A percentile compares a stretch with the other conserved stretches of the same genome.
Conservation (phyloP, 345 rosid species). For the Leavenworthia alabamica region DNA sequence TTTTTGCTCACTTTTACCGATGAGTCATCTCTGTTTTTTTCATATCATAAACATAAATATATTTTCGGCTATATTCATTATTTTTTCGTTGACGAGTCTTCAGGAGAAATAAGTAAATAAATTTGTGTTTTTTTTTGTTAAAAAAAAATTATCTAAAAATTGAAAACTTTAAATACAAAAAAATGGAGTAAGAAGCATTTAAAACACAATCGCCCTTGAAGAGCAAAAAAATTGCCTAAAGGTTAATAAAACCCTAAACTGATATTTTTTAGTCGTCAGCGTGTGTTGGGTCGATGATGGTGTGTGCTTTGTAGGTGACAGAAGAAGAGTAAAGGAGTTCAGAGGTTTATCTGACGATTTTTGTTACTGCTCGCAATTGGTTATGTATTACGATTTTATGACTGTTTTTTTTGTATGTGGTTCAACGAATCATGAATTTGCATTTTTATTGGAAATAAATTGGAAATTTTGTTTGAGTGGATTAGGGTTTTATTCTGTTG, state of each 20-base stretch:
- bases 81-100: conserved; percentile 1
- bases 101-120: background rate
- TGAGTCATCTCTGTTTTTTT: background rate
- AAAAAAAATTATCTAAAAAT: background rate
- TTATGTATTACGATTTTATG: background rate
- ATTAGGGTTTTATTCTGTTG: background rate
- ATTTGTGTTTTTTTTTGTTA: background rate
- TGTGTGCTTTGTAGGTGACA: background rate
- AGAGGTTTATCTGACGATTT: background rate
- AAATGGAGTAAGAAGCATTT: background rate
- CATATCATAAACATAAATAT: background rate
- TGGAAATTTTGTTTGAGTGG: background rate
- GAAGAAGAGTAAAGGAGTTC: background rate
- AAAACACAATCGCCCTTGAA: background rate
- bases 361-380: background rate
- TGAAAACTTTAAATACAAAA: background rate
- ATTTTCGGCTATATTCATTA: background rate
- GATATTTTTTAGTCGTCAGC: background rate
- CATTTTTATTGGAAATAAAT: background rate
- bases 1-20: too few species aligned
- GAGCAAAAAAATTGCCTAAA: background rate
- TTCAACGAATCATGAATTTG: background rate
- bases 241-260: conserved; percentile 29
- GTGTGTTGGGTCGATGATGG: background rate
- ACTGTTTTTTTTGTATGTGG: background rate